Evolutionary conservation across 495 filamentous ascomycete species (phyloP), one percentile per base, ranked within the genome.

Genomic region (Daldinia concentrica): DNA sequence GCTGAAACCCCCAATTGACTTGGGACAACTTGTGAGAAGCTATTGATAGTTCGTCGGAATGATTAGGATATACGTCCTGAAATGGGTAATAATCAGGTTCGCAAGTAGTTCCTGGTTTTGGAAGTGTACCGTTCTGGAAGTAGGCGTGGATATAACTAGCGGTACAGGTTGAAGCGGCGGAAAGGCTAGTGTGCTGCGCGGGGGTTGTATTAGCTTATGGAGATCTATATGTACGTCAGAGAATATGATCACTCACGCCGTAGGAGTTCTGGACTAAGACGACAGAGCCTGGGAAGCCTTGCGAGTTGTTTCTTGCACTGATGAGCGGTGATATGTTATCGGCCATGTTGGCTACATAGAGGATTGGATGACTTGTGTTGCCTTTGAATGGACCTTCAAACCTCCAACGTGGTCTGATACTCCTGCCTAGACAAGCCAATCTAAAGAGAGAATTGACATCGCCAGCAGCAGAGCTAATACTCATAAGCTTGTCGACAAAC

Each of bases 361-460:
- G 76, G 6, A 90, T 79, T 6, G 87, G 87, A 61, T 82, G 77
- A 15, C 71, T 81, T 1, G 86, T 89, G n/a, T 86, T 84, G 9
- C 71, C 82, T 3, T 66, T 71, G 54, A 85, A 84, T 0, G 83
- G 82, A 0, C 83, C 79, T 52, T 74, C 64, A 64, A 87, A 87
- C 17, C 85, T 81, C 81, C 90, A 89, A 57, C 87, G 86, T 0
- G 90, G 83, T 26, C 84, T 82, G 1, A 88, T 69, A 4, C 81
- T 79, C 83, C 90, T 89, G 15, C 84, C 85, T 0, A 84, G 81
- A 77, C 90, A 93, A 0, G 73, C 74, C 65, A 92, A 60, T 15
- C 85, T 78, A 24, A 91, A 77, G 1, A 77, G 77, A 3, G 87
- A 83, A 85, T 89, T 90, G 17, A 88, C 86, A 29, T 87, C 86